These are phyloP conservation scores for Ophiostoma populinum DNA, from an alignment of 2,329 filamentous ascomycete species.

Conservation along the genomic window DNA sequence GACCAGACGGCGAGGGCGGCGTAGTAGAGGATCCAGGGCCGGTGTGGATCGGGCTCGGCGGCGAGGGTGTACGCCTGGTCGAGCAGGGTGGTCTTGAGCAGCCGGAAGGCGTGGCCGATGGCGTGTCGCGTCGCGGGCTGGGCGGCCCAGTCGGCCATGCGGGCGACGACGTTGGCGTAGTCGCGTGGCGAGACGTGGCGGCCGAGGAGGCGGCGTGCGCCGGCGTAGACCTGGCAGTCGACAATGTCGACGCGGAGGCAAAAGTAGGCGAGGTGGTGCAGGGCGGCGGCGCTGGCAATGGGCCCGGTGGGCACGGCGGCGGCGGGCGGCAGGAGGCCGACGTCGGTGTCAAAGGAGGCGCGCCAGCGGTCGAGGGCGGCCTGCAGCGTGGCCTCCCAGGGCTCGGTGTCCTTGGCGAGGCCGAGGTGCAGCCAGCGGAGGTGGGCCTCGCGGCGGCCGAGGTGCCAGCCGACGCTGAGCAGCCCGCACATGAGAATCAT, in stretches of 20 bases:
- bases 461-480: conserved; percentile 82
- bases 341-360: conserved; percentile 58
- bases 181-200: conserved; percentile 56
- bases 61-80: conserved; percentile 50
- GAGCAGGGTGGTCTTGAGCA: conserved; percentile 60
- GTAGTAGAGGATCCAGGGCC: conserved; percentile 84
- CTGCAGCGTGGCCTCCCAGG: conserved; percentile 62
- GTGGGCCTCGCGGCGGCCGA: conserved; percentile 74
- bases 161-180: conserved; percentile 51
- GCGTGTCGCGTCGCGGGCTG: conserved; percentile 62
- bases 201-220: conserved; percentile 59
- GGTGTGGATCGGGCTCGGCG: conserved; percentile 65
- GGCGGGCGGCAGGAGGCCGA: conserved; percentile 18
- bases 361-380: conserved; percentile 80
- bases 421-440: conserved; percentile 60
- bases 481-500: conserved; percentile 84
- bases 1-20: conserved; percentile 74
- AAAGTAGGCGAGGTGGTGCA: conserved; percentile 80
- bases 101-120: conserved; percentile 67
- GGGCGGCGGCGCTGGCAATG: conserved; percentile 61
- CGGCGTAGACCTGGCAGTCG: conserved; percentile 78
- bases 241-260: conserved; percentile 77
- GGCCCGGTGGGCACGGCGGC: conserved; percentile 28
- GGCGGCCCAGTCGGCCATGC: conserved; percentile 67
- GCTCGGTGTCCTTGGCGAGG: conserved; percentile 44